Evolutionary conservation across 257 asterid genomes (phyloP).

Genomic region (Parsonsia alboflavescens): DNA sequence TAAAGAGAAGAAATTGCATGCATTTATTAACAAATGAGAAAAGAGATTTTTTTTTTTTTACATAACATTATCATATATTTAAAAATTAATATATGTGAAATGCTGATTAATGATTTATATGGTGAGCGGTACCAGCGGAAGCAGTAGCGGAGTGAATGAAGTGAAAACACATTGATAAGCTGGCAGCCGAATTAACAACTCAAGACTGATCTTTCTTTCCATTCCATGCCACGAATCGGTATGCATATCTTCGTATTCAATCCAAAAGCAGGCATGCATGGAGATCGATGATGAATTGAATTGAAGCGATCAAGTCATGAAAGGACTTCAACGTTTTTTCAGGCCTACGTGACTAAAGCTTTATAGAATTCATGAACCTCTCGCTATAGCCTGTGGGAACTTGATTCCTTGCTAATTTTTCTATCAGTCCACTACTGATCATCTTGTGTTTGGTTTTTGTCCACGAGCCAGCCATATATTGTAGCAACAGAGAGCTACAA

Average conservation of each 20-base stretch:
- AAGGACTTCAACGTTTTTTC: background rate
- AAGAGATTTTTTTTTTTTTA: too few species aligned
- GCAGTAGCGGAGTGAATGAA: too few species aligned
- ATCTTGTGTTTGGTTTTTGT: background rate
- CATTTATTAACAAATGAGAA: too few species aligned
- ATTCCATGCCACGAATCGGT: background rate
- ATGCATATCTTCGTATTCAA: background rate
- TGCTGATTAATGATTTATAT: too few species aligned
- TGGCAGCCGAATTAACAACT: background rate
- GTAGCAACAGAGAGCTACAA: background rate
- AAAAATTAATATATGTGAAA: too few species aligned
- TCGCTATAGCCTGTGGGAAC: background rate
- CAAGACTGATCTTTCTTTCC: background rate
- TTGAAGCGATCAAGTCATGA: background rate
- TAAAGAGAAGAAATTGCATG: too few species aligned
- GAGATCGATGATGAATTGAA: too few species aligned
- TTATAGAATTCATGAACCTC: background rate
- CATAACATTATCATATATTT: too few species aligned
- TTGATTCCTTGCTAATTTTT: conserved; percentile 15
- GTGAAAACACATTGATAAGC: too few species aligned
- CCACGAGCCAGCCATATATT: background rate
- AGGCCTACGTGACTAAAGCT: background rate
- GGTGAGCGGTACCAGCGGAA: too few species aligned
- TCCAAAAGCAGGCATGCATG: background rate
- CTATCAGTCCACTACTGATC: background rate